These are phyloP conservation scores for Calendula officinalis DNA, from an alignment of 129 eudicot species.

Conservation along the genomic window DNA sequence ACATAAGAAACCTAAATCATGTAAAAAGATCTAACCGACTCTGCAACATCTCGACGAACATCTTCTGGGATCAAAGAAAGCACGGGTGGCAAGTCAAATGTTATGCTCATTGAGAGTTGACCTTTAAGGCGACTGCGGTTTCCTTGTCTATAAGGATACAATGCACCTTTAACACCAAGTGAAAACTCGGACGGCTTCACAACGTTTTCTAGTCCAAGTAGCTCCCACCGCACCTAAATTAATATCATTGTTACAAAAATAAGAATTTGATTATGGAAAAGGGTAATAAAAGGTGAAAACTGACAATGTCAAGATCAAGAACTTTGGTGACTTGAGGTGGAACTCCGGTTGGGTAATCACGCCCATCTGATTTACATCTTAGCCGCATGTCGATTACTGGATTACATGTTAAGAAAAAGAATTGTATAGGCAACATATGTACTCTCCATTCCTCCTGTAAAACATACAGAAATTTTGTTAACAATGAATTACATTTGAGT, in stretches of 20 bases:
- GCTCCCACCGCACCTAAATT: slow-evolving; percentile 80
- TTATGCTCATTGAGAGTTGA: slow-evolving; percentile 65
- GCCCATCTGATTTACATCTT: slow-evolving; percentile 62
- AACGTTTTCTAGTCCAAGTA: slow-evolving; percentile 67
- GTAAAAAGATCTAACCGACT: slow-evolving; percentile 51
- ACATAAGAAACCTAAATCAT: background rate
- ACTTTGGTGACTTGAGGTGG: slow-evolving; percentile 61
- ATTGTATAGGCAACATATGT: slow-evolving; percentile 83
- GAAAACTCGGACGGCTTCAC: slow-evolving; percentile 66
- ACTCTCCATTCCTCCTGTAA: slow-evolving; percentile 93
- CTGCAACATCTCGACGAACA: slow-evolving; percentile 64
- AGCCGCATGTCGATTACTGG: slow-evolving; percentile 82
- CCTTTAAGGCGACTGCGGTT: slow-evolving; percentile 76
- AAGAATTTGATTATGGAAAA: background rate
- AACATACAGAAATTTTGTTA: background rate
- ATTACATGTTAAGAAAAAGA: slow-evolving; percentile 56
- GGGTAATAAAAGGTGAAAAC: slow-evolving; percentile 15
- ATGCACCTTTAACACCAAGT: slow-evolving; percentile 70
- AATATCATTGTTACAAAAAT: background rate
- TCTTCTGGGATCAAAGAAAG: slow-evolving; percentile 77
- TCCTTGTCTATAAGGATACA: slow-evolving; percentile 80
- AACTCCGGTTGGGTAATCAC: slow-evolving; percentile 71
- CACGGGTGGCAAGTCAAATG: slow-evolving; percentile 62
- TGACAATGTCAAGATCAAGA: slow-evolving; percentile 82
- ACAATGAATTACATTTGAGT: no score